Percentiles rank a stretch among this genome's conserved stretches.
These are phyloP conservation scores for Citrus mangshanensis DNA, from an alignment of 345 rosid species.

Conservation along the genomic window DNA sequence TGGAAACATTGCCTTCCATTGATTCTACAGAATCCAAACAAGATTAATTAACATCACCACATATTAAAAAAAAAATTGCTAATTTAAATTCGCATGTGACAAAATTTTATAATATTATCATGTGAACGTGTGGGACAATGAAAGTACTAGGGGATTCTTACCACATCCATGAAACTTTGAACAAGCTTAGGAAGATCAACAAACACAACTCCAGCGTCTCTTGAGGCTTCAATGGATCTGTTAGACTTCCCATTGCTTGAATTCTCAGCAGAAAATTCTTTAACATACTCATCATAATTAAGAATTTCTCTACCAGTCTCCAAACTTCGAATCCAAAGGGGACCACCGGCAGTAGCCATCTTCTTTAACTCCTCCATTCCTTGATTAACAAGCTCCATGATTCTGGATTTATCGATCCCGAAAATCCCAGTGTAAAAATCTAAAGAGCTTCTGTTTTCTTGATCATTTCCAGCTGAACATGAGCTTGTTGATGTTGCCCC, in stretches of 20 bases:
- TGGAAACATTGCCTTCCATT: slow-evolving; percentile 98
- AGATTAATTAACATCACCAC: neutral
- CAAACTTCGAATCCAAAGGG: slow-evolving; percentile 85
- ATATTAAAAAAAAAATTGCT: too few relatives aligned
- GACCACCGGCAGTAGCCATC: slow-evolving; percentile 77
- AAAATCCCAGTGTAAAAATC: slow-evolving; percentile 79
- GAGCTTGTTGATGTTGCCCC: slow-evolving; percentile 49
- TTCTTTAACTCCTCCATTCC: slow-evolving; percentile 74
- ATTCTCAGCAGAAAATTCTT: slow-evolving; percentile 60
- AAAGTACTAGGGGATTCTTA: slow-evolving; percentile 14
- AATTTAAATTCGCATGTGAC: neutral
- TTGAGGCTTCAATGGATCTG: slow-evolving; percentile 81
- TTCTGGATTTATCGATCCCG: slow-evolving; percentile 71
- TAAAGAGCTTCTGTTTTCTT: slow-evolving; percentile 66
- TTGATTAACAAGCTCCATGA: slow-evolving; percentile 66
- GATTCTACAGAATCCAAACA: slow-evolving; percentile 45
- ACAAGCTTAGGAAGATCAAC: slow-evolving; percentile 76
- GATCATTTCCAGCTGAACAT: slow-evolving; percentile 58
- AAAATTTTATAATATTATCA: too few relatives aligned
- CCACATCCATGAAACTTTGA: slow-evolving; percentile 90
- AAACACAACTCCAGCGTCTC: slow-evolving; percentile 76
- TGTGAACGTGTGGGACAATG: too few relatives aligned
- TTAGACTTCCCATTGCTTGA: slow-evolving; percentile 37
- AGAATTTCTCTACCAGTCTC: slow-evolving; percentile 95
- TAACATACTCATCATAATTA: slow-evolving; percentile 85